Percentiles rank a stretch among this genome's conserved stretches.
Conservation (phyloP, 2,329 filamentous ascomycete genomes). For the Tothia fuscella region DNA sequence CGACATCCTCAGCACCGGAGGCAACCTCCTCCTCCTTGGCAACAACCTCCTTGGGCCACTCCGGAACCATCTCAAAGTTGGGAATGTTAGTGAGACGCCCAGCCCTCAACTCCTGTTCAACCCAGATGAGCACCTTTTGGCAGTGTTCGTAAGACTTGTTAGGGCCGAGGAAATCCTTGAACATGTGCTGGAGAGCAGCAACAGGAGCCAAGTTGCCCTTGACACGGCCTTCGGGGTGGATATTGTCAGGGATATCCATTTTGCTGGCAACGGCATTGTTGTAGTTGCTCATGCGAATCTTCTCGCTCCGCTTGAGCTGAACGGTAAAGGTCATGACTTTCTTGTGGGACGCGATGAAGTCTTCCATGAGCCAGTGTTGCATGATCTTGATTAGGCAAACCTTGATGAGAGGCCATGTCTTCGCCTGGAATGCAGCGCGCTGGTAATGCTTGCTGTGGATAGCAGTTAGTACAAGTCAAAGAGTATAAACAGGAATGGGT, state of each 20-base stretch:
- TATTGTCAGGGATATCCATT: too few relatives aligned
- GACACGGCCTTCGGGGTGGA: not conserved
- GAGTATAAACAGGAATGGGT: too few relatives aligned
- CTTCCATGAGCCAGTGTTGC: slow-evolving; percentile 3
- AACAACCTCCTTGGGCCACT: not conserved
- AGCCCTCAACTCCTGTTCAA: not conserved
- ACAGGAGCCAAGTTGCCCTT: slow-evolving; percentile 1
- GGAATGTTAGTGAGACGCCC: not conserved
- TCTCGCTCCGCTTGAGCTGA: slow-evolving; percentile 2
- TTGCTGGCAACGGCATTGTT: not conserved
- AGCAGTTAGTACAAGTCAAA: too few relatives aligned
- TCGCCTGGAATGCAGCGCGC: slow-evolving; percentile 1
- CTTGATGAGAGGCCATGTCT: slow-evolving; percentile 3
- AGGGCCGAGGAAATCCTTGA: not conserved
- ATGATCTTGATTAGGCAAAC: not conserved
- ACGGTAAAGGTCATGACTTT: slow-evolving; percentile 4
- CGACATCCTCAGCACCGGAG: not conserved
- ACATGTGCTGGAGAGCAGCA: not conserved
- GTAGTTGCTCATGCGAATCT: not conserved
- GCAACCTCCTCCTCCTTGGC: not conserved
- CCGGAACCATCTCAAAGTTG: slow-evolving; percentile 2
- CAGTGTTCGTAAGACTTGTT: slow-evolving; percentile 1
- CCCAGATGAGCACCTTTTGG: not conserved
- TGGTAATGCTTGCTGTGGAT: slow-evolving; percentile 6
- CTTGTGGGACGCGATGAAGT: not conserved